Conservation (phyloP, 2,329 filamentous ascomycete species). For the Aspergillus ruber region DNA sequence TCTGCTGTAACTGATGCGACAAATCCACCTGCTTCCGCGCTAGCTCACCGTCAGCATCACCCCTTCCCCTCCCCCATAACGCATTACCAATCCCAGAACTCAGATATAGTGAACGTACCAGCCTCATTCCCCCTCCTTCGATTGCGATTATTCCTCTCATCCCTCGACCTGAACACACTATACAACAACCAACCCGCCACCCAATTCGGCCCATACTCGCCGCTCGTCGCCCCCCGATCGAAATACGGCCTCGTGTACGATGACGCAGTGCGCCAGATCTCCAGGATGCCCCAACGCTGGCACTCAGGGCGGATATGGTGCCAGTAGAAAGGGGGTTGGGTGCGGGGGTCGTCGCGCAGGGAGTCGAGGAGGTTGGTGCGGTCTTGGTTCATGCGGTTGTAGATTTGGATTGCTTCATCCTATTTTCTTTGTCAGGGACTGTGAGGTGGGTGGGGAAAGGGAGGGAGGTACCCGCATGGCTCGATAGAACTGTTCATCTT, state of each 20-base stretch:
- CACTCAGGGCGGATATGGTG: conserved; percentile 40
- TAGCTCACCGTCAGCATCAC: neutral
- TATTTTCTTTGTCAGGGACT: conserved; percentile 10
- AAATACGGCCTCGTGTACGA: conserved; percentile 35
- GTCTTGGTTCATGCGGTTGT: conserved; percentile 37
- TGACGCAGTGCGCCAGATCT: conserved; percentile 37
- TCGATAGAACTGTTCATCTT: conserved; percentile 39
- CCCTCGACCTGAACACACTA: conserved; percentile 42
- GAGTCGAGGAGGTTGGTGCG: conserved; percentile 36
- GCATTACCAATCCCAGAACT: neutral
- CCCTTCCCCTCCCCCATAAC: neutral
- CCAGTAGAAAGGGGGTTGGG: conserved; percentile 41
- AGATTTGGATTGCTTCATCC: conserved; percentile 41
- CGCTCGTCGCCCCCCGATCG: conserved; percentile 34
- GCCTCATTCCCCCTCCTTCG: conserved; percentile 30
- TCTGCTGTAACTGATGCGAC: too few species aligned
- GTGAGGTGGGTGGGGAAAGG: neutral
- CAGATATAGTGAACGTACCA: conserved; percentile 7
- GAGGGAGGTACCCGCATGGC: conserved; percentile 37
- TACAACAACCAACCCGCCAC: conserved; percentile 43
- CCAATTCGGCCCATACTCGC: conserved; percentile 43
- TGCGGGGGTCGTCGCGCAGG: conserved; percentile 30
- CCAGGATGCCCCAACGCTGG: conserved; percentile 36
- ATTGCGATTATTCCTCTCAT: conserved; percentile 42
- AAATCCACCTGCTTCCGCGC: conserved; percentile 14